Percentiles rank a stretch among this genome's conserved stretches.
Evolutionary conservation across 2,329 filamentous ascomycete species (phyloP).

Genomic region (Fusarium chaquense): DNA sequence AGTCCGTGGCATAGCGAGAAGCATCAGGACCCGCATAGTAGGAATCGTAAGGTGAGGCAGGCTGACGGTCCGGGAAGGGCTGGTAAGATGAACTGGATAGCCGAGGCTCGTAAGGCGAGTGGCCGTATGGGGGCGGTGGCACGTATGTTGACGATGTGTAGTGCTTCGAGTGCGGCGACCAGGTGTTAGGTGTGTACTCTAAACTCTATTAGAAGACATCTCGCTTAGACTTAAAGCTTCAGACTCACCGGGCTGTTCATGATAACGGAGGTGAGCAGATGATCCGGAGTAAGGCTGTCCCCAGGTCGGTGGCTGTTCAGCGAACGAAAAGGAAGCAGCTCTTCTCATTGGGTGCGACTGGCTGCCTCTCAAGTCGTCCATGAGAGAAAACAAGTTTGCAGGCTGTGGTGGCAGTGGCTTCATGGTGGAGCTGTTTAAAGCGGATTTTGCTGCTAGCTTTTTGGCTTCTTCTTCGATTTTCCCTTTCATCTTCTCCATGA

Average conservation of each 20-base stretch:
- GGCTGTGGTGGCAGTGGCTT: neutral
- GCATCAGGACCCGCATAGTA: neutral
- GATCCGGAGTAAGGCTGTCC: neutral
- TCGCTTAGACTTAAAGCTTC: no score
- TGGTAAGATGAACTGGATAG: neutral
- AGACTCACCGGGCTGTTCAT: neutral
- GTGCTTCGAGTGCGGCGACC: neutral
- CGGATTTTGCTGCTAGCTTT: neutral
- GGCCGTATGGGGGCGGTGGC: neutral
- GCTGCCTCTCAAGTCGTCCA: neutral
- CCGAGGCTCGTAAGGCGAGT: neutral
- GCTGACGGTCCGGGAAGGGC: neutral
- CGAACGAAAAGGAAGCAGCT: neutral
- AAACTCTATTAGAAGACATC: neutral
- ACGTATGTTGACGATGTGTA: neutral
- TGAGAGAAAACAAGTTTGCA: neutral
- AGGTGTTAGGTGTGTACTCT: neutral
- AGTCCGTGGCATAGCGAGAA: neutral
- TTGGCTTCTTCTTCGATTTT: neutral
- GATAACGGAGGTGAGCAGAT: neutral
- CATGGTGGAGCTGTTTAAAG: neutral
- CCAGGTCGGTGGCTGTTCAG: neutral
- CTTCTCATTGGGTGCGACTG: neutral
- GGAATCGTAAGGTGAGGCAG: neutral
- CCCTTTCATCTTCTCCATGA: neutral